Evolutionary conservation across 2,329 filamentous ascomycete genomes (phyloP).

Genomic region (Neoascochyta sp.): DNA sequence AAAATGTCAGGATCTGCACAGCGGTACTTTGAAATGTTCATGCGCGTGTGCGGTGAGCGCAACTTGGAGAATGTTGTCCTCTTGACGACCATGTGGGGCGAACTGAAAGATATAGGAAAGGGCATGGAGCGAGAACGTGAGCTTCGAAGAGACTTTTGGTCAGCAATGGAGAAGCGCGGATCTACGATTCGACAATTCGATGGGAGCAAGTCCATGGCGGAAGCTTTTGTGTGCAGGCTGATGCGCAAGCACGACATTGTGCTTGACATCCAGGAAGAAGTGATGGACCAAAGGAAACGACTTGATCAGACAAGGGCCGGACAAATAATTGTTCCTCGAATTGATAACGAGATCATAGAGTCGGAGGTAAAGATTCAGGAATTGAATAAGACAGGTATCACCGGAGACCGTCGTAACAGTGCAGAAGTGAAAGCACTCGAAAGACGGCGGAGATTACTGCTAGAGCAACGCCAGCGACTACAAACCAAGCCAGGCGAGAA

Average conservation of each 20-base stretch:
- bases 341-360: conserved; percentile 1
- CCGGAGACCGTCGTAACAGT: not conserved
- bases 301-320: conserved; percentile 19
- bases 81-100: conserved; percentile 43
- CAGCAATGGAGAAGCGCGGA: conserved; percentile 1
- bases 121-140: conserved; percentile 3
- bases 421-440: not conserved
- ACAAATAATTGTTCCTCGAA: not conserved
- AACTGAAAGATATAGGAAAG: conserved; percentile 23
- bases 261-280: conserved; percentile 19
- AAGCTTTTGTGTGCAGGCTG: conserved; percentile 3
- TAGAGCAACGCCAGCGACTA: conserved; percentile 2
- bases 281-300: conserved; percentile 13
- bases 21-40: conserved; percentile 46
- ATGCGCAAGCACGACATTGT: conserved; percentile 4
- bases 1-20: conserved; percentile 39
- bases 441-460: not conserved
- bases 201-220: conserved; percentile 2
- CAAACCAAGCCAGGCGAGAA: conserved; percentile 1
- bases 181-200: conserved; percentile 4
- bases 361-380: not conserved
- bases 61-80: conserved; percentile 43
- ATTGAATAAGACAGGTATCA: not conserved
- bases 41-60: conserved; percentile 43
- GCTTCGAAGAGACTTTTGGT: conserved; percentile 4